Evolutionary conservation across 768 basidiomycete genomes (phyloP).

Genomic region (Trametes sanguinea): DNA sequence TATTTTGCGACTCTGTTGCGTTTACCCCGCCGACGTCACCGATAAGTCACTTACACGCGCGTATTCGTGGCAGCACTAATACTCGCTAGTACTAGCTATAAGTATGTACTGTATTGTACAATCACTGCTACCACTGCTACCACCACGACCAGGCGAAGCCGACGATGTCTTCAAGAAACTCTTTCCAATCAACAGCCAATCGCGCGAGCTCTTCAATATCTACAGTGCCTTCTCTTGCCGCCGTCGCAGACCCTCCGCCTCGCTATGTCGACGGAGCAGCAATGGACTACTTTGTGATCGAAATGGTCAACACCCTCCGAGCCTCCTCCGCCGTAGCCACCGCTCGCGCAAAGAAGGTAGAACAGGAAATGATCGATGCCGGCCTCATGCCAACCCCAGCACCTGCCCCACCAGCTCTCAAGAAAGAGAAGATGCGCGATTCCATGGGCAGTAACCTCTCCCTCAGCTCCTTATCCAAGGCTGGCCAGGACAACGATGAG

Average conservation of each 20-base stretch:
- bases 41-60: no score
- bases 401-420: constrained; percentile 41
- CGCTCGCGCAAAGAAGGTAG: constrained; percentile 63
- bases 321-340: constrained; percentile 74
- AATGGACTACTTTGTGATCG: constrained; percentile 87
- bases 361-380: constrained; percentile 78
- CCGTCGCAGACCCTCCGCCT: constrained; percentile 64
- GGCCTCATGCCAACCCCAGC: constrained; percentile 64
- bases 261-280: constrained; percentile 64
- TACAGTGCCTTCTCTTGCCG: constrained; percentile 39
- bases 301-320: constrained; percentile 72
- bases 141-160: background rate
- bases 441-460: constrained; percentile 37
- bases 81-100: no score
- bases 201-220: constrained; percentile 23
- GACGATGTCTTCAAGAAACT: constrained; percentile 19
- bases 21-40: no score
- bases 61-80: no score
- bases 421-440: constrained; percentile 43
- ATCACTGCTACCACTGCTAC: background rate
- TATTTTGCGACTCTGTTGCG: no score
- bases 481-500: constrained; percentile 60
- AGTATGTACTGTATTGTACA: no score
- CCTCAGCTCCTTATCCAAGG: constrained; percentile 23
- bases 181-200: constrained; percentile 17